Percentiles rank a stretch among this genome's conserved stretches.
phyloP scores from a whole-genome alignment of 495 filamentous ascomycete genomes.

The Polyplosphaeria fusca region DNA sequence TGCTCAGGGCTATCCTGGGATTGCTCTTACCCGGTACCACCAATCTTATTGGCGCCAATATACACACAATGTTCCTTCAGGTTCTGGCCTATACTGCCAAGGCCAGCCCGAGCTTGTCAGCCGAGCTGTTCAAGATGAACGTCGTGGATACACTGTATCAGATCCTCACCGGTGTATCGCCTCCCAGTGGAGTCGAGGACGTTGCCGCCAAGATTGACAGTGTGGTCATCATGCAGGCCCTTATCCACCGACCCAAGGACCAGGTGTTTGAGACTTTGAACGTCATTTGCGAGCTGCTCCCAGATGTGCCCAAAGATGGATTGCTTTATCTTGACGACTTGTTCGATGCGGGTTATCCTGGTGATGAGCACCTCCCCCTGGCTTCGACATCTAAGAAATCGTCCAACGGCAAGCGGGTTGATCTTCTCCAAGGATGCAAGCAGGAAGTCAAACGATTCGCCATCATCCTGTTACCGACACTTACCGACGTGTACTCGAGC shows the following conservation, averaged over 20 bases:
- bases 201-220: constrained; percentile 89
- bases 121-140: constrained; percentile 91
- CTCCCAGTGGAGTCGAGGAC: constrained; percentile 75
- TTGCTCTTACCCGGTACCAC: constrained; percentile 91
- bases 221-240: constrained; percentile 96
- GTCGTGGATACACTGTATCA: constrained; percentile 98
- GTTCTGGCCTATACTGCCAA: constrained; percentile 84
- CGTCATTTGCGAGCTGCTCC: constrained; percentile 94
- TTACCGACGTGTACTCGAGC: constrained; percentile 96
- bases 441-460: constrained; percentile 86
- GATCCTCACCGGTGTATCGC: constrained; percentile 93
- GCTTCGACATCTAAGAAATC: constrained; percentile 53
- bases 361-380: constrained; percentile 39
- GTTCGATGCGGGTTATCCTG: constrained; percentile 49
- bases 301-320: constrained; percentile 54
- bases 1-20: constrained; percentile 83
- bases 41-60: constrained; percentile 89
- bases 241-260: constrained; percentile 95
- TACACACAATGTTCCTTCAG: constrained; percentile 94
- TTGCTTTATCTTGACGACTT: constrained; percentile 54
- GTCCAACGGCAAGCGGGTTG: constrained; percentile 71
- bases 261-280: constrained; percentile 97
- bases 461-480: constrained; percentile 88
- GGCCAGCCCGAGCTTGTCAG: constrained; percentile 81
- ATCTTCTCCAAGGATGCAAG: constrained; percentile 75